Percentiles rank a stretch among this genome's conserved stretches.
phyloP scores from a whole-genome alignment of 2,329 filamentous ascomycete species.

The Nemania abortiva region DNA sequence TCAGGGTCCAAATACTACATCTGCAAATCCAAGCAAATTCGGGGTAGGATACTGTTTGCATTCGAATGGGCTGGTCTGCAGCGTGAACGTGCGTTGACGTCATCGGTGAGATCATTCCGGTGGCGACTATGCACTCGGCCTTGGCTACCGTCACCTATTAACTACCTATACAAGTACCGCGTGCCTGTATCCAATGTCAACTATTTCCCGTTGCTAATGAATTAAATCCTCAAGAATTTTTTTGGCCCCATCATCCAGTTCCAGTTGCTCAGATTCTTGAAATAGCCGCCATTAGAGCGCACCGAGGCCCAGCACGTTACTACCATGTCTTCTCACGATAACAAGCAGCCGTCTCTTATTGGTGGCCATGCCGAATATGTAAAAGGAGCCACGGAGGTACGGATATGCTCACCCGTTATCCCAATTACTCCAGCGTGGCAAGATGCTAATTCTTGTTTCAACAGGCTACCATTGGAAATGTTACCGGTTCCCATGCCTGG shows the following conservation, averaged over 20 bases:
- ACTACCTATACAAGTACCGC: neutral
- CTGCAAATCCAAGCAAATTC: neutral
- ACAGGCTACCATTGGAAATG: constrained; percentile 69
- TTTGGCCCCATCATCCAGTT: too few species aligned
- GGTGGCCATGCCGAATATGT: constrained; percentile 74
- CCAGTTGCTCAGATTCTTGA: neutral
- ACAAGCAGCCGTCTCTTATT: constrained; percentile 67
- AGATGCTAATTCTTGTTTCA: constrained; percentile 9
- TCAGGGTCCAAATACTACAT: neutral
- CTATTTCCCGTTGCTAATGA: too few species aligned
- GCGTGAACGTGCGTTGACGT: constrained; percentile 30
- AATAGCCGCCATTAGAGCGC: neutral
- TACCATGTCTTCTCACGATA: constrained; percentile 51
- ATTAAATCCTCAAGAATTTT: too few species aligned
- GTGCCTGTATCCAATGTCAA: too few species aligned
- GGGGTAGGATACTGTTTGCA: too few species aligned
- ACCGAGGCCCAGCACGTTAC: neutral
- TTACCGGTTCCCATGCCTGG: constrained; percentile 74
- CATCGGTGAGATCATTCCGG: constrained; percentile 36
- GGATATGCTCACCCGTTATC: constrained; percentile 31
- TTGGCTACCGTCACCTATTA: neutral
- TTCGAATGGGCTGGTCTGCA: neutral
- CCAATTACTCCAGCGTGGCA: neutral
- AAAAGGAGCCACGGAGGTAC: constrained; percentile 75
- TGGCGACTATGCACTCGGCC: constrained; percentile 1